phyloP scores from a whole-genome alignment of 2,329 filamentous ascomycete species.

The Orbilia ellipsospora region DNA sequence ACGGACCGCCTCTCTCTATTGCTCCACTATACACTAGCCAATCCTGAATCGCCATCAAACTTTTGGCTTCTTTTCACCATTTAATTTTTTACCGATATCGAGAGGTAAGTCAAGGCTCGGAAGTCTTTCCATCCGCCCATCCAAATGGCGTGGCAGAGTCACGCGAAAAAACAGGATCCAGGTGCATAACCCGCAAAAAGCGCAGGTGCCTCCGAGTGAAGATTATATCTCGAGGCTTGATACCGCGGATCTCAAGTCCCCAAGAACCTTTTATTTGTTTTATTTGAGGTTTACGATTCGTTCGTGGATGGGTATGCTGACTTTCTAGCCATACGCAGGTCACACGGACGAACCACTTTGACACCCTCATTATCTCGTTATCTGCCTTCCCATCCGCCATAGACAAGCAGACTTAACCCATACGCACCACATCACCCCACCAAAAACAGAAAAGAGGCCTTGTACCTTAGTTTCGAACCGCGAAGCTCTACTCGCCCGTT shows the following conservation, averaged over 20 bases:
- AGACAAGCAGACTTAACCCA: not conserved
- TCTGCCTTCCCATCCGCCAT: slow-evolving; percentile 26
- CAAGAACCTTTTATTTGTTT: slow-evolving; percentile 7
- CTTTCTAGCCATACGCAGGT: slow-evolving; percentile 50
- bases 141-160: slow-evolving; percentile 34
- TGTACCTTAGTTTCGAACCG: slow-evolving; percentile 32
- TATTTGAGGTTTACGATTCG: slow-evolving; percentile 9
- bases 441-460: not conserved
- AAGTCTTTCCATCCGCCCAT: slow-evolving; percentile 48
- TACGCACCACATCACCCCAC: not conserved
- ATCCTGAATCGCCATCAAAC: slow-evolving; percentile 8
- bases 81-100: slow-evolving; percentile 7
- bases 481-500: slow-evolving; percentile 30
- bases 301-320: slow-evolving; percentile 52
- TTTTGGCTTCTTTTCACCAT: not conserved
- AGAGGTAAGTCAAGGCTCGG: slow-evolving; percentile 42
- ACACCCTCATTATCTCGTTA: slow-evolving; percentile 48
- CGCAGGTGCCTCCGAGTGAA: slow-evolving; percentile 42
- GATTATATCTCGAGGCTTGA: slow-evolving; percentile 35
- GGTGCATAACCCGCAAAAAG: slow-evolving; percentile 49
- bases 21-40: slow-evolving; percentile 11
- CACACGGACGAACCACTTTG: slow-evolving; percentile 51
- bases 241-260: slow-evolving; percentile 15
- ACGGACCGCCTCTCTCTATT: too few relatives aligned
- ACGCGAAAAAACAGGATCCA: slow-evolving; percentile 55